Base-by-base conservation (phyloP, 495 filamentous ascomycete species). In the Hapsidospora chrysogenum region DNA sequence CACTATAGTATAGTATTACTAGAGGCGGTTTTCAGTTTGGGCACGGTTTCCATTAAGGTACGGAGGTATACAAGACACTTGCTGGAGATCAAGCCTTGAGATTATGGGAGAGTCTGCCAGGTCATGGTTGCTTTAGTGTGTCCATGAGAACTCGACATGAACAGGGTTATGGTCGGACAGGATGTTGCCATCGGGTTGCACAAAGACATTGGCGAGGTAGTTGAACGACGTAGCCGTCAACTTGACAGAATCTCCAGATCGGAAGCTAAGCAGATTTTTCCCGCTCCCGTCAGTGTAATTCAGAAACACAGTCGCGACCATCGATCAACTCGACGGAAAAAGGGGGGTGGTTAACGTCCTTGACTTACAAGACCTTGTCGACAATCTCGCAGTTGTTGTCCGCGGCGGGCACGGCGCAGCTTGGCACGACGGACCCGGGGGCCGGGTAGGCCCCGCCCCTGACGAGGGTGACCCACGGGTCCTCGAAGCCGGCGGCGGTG, bases 81-180 rank as follows among this genome's bases (percentile, higher is more conserved):
- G n/a, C n/a, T n/a, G n/a, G n/a, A n/a, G n/a, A n/a, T n/a, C n/a
- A n/a, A n/a, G n/a, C n/a, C n/a, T n/a, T n/a, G n/a, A n/a, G n/a
- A n/a, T n/a, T n/a, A n/a, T n/a, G n/a, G n/a, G n/a, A n/a, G n/a
- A n/a, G n/a, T n/a, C n/a, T n/a, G n/a, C n/a, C n/a, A n/a, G n/a
- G n/a, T n/a, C n/a, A n/a, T n/a, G n/a, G n/a, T n/a, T n/a, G n/a
- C 23, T 26, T 26, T 11, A 26, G 6, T 6, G 11, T 11, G 53
- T 40, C 66, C 68, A 77, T 28, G 56, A 54, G 37, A 76, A 69
- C 36, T 65, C 63, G 0, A 65, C 63, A 3, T 57, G 47, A 21
- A 77, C 50, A 0, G 73, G 70, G 41, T 76, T 74, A 35, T 78
- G 72, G 43, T 78, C 73, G 4, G 66, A 69, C 17, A 80, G 55